These are phyloP conservation scores for Microcyclosporella mali DNA, from an alignment of 2,329 filamentous ascomycete species.

Conservation along the genomic window DNA sequence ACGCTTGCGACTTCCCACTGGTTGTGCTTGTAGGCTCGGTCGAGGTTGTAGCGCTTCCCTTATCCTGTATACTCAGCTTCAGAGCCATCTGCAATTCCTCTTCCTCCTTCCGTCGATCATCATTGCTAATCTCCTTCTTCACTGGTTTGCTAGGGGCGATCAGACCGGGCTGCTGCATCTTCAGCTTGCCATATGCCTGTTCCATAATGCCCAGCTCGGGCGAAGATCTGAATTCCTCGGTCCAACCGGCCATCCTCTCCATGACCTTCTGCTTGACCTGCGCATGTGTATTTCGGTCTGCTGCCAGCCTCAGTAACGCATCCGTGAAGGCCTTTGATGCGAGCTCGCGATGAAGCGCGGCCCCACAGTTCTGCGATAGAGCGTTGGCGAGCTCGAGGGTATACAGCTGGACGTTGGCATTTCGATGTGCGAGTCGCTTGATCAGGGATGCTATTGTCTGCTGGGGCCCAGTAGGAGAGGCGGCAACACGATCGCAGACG, in stretches of 20 bases:
- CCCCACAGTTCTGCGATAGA: constrained; percentile 84
- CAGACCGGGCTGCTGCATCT: constrained; percentile 70
- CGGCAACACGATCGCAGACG: constrained; percentile 35
- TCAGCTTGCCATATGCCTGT: constrained; percentile 83
- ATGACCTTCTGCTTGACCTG: constrained; percentile 97
- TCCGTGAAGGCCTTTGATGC: constrained; percentile 92
- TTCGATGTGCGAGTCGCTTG: constrained; percentile 83
- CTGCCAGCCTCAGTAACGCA: constrained; percentile 80
- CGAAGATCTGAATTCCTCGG: constrained; percentile 85
- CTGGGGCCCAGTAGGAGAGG: constrained; percentile 29
- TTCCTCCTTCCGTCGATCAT: constrained; percentile 90
- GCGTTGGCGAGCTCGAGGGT: constrained; percentile 91
- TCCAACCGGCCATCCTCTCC: constrained; percentile 94
- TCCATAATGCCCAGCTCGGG: constrained; percentile 96
- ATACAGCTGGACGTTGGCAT: constrained; percentile 93
- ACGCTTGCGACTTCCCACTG: constrained; percentile 29
- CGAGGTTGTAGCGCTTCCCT: constrained; percentile 41
- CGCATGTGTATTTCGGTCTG: constrained; percentile 87
- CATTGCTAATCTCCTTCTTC: constrained; percentile 83
- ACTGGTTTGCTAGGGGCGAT: constrained; percentile 81
- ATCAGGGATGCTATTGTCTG: constrained; percentile 77
- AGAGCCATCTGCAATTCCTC: constrained; percentile 96
- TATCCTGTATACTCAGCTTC: constrained; percentile 86
- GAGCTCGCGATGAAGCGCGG: constrained; percentile 79
- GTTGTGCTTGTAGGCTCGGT: constrained; percentile 21